Percentiles rank a stretch among this genome's conserved stretches.
phyloP scores from a whole-genome alignment of 2,329 filamentous ascomycete genomes.

The Penicillium sp. region DNA sequence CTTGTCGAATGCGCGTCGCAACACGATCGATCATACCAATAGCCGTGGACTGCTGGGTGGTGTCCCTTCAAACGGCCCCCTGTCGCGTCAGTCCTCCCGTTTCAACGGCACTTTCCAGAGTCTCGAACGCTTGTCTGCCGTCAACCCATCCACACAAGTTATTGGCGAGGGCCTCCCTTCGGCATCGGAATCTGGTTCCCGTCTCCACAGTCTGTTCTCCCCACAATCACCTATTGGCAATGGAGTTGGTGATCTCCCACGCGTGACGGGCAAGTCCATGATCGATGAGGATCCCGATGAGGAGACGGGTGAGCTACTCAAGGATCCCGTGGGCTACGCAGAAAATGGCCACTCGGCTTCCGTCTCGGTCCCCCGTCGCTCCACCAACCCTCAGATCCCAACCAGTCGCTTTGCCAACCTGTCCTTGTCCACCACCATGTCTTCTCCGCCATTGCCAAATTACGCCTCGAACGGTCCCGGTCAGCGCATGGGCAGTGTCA shows the following conservation, averaged over 20 bases:
- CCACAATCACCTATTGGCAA: slow-evolving; percentile 65
- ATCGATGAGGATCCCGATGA: slow-evolving; percentile 70
- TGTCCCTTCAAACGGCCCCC: slow-evolving; percentile 46
- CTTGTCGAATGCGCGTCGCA: slow-evolving; percentile 50
- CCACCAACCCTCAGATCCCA: slow-evolving; percentile 74
- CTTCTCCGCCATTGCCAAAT: slow-evolving; percentile 62
- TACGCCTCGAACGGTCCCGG: slow-evolving; percentile 58
- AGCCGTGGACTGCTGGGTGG: slow-evolving; percentile 42
- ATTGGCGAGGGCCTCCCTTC: slow-evolving; percentile 59
- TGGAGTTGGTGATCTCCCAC: slow-evolving; percentile 58
- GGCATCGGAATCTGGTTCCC: slow-evolving; percentile 55
- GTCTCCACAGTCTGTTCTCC: slow-evolving; percentile 64
- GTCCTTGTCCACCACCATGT: slow-evolving; percentile 72
- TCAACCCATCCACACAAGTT: slow-evolving; percentile 51
- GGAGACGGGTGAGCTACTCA: slow-evolving; percentile 66
- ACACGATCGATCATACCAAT: slow-evolving; percentile 60
- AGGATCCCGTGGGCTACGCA: slow-evolving; percentile 70
- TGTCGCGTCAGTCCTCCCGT: slow-evolving; percentile 61
- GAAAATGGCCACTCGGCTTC: slow-evolving; percentile 66
- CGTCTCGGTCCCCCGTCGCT: slow-evolving; percentile 60
- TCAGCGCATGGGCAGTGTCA: slow-evolving; percentile 51
- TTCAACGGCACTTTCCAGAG: slow-evolving; percentile 68
- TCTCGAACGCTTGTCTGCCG: slow-evolving; percentile 62
- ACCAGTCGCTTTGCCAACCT: slow-evolving; percentile 71
- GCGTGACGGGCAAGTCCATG: slow-evolving; percentile 65